Evolutionary conservation across 768 basidiomycete species (phyloP), one percentile per base, ranked within the genome.

Genomic region (Strobilomyces confusus): DNA sequence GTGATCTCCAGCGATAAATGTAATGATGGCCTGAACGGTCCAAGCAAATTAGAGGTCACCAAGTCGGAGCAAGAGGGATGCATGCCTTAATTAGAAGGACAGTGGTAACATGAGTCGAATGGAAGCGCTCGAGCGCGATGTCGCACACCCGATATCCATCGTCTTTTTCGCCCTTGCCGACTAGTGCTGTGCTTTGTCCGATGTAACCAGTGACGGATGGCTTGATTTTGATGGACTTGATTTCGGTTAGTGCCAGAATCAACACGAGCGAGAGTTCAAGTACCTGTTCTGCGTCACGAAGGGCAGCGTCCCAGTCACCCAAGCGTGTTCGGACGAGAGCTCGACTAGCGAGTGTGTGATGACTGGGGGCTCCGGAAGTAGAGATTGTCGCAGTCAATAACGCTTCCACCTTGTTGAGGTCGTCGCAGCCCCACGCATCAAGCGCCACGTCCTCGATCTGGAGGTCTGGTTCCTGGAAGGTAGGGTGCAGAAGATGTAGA

Each of bases 1-100:
- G 4, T 44, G 26, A 12, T 52, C 36, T 14, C 37, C 43, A 7
- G 53, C 49, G 11, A 51, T 48, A 32, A 50, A 55, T 8, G 38
- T 17, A 11, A 58, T 22, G 5, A 56, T 14, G 6, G 54, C 54
- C 58, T 58, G 22, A 23, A 36, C 3, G n/a, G n/a, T 4, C 30
- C 7, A 19, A 22, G 36, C 6, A 40, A 1, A 17, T 36, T 8
- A 14, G 33, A 13, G 9, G 0, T 1, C 4, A 20, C 5, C 23
- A 12, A 44, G 22, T 32, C 7, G 6, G 25, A 25, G 5, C 7
- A 6, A 5, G 15, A 14, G n/a, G 20, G 11, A 44, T 47, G 49
- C 51, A 20, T 2, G 51, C 58, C 48, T 57, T 59, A n/a, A 50
- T 45, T 1, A 58, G n/a, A 9, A 58, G 54, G 37, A 55, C 37